Percentiles rank a stretch among this genome's conserved stretches.
Evolutionary conservation across 1,139 yeast genomes (phyloP).

Genomic region (Wickerhamomyces sp.): DNA sequence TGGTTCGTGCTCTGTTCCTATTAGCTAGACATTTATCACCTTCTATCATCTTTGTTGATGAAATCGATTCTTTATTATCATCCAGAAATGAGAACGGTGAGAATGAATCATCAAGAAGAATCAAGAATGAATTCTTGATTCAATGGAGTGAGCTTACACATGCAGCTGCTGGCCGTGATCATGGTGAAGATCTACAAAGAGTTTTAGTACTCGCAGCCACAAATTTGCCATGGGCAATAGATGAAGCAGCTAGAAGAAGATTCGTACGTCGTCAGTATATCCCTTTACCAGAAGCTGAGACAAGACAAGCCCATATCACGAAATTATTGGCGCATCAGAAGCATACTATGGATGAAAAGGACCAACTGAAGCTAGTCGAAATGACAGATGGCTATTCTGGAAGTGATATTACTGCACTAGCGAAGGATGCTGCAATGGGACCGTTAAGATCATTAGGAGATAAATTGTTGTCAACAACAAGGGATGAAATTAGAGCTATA

Average conservation of each 20-base stretch:
- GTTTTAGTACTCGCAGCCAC: slow-evolving; percentile 95
- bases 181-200: slow-evolving; percentile 58
- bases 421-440: slow-evolving; percentile 98
- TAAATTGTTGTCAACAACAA: slow-evolving; percentile 74
- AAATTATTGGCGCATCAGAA: slow-evolving; percentile 74
- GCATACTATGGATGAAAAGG: slow-evolving; percentile 62
- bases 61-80: slow-evolving; percentile 86
- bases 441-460: slow-evolving; percentile 92
- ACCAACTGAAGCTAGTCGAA: slow-evolving; percentile 54
- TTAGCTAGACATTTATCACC: slow-evolving; percentile 88
- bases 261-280: slow-evolving; percentile 92
- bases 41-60: slow-evolving; percentile 92
- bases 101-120: slow-evolving; percentile 85
- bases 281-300: slow-evolving; percentile 87
- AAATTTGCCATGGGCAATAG: slow-evolving; percentile 96
- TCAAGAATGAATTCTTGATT: slow-evolving; percentile 89
- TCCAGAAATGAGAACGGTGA: slow-evolving; percentile 82
- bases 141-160: slow-evolving; percentile 95
- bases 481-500: slow-evolving; percentile 82
- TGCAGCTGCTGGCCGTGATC: slow-evolving; percentile 80
- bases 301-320: slow-evolving; percentile 67
- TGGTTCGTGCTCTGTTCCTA: slow-evolving; percentile 83
- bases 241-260: slow-evolving; percentile 95
- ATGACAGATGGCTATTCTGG: slow-evolving; percentile 86
- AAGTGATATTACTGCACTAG: slow-evolving; percentile 89